A percentile compares a stretch with the other conserved stretches of the same genome.
Conservation (phyloP, 2,329 filamentous ascomycete genomes). For the Aspergillus felis region DNA sequence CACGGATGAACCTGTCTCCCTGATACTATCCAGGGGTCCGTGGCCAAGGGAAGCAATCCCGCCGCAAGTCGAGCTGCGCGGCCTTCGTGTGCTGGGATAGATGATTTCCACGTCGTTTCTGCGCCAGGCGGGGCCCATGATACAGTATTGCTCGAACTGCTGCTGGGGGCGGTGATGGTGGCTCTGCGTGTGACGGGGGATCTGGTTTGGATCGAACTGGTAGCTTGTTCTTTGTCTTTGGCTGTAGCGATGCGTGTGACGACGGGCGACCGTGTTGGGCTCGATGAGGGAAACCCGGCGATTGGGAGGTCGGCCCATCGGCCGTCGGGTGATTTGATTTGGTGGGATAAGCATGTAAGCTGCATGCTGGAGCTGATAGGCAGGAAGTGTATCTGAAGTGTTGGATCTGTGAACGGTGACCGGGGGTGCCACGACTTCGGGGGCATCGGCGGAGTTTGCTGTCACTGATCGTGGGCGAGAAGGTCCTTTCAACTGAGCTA, state of each 20-base stretch:
- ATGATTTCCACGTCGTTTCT: conserved; percentile 31
- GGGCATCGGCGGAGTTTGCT: conserved; percentile 33
- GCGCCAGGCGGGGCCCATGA: conserved; percentile 20
- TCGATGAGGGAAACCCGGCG: conserved; percentile 6
- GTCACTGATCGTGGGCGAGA: conserved; percentile 24
- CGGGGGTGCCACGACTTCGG: conserved; percentile 29
- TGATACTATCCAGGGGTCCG: conserved; percentile 27
- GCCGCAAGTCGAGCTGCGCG: conserved; percentile 32
- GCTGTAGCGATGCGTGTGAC: conserved; percentile 10
- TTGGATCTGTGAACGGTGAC: conserved; percentile 24
- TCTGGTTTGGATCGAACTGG: conserved; percentile 22
- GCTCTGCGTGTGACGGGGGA: conserved; percentile 26
- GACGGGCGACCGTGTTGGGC: conserved; percentile 4
- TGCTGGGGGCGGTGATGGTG: conserved; percentile 23
- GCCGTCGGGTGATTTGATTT: conserved; percentile 7
- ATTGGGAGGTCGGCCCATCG: conserved; percentile 7
- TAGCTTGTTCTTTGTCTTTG: conserved; percentile 15
- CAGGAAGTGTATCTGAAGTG: conserved; percentile 16
- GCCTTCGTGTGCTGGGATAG: conserved; percentile 32
- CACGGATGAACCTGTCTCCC: conserved; percentile 25
- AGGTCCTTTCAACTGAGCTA: neutral
- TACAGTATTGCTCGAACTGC: conserved; percentile 17
- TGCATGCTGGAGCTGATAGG: conserved; percentile 25
- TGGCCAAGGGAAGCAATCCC: conserved; percentile 13
- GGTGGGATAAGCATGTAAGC: conserved; percentile 18